These are phyloP conservation scores for Powellomyces hirtus DNA, from an alignment of 192 early-diverging fungal genomes.

Conservation along the genomic window DNA sequence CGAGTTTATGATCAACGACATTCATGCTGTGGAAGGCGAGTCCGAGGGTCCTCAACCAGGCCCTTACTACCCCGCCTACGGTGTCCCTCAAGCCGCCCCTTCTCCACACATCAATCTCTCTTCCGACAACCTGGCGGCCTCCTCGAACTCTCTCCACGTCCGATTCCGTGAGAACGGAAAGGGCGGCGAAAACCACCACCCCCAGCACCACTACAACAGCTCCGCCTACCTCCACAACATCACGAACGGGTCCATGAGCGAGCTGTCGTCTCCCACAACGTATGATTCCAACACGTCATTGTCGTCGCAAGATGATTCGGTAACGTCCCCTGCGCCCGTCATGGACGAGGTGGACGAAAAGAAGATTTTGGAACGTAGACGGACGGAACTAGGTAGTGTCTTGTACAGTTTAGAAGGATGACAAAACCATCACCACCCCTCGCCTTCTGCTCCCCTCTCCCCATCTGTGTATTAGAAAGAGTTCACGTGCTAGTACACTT, in stretches of 20 bases:
- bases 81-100: constrained; percentile 15
- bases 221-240: background rate
- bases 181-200: no score
- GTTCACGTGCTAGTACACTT: no score
- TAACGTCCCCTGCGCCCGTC: constrained; percentile 4
- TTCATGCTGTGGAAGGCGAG: background rate
- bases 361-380: constrained; percentile 37
- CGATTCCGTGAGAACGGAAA: background rate
- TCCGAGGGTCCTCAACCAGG: constrained; percentile 1
- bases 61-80: constrained; percentile 29
- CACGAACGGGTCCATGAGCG: background rate
- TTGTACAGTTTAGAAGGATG: constrained; percentile 11
- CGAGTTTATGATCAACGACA: constrained; percentile 26
- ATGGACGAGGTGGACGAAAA: constrained; percentile 39
- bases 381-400: constrained; percentile 25
- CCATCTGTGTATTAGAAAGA: background rate
- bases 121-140: background rate
- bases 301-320: background rate
- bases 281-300: background rate
- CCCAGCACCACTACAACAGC: no score
- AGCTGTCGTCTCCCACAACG: background rate
- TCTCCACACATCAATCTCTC: constrained; percentile 20
- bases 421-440: background rate
- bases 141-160: background rate
- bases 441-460: background rate